A percentile compares a stretch with the other conserved stretches of the same genome.
Conservation (phyloP, 2,329 filamentous ascomycete genomes). For the Ascochyta pisi region DNA sequence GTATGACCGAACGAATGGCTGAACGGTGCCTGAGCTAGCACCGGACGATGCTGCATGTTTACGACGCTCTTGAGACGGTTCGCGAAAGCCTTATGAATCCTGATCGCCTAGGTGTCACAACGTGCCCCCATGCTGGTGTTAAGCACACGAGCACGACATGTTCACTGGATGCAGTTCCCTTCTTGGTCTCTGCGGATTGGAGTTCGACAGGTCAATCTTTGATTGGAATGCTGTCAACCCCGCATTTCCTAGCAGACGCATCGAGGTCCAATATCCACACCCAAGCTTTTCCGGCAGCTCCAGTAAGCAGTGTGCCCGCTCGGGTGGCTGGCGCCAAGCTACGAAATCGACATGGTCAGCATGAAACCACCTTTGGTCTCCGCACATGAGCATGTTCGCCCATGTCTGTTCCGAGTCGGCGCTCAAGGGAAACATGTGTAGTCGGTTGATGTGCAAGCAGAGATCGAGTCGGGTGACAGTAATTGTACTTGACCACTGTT, state of each 20-base stretch:
- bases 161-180: slow-evolving; percentile 19
- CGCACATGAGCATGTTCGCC: not conserved
- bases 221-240: slow-evolving; percentile 41
- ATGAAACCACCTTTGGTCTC: not conserved
- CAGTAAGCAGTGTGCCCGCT: slow-evolving; percentile 33
- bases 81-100: slow-evolving; percentile 9
- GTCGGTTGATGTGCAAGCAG: not conserved
- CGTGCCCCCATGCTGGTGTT: slow-evolving; percentile 24
- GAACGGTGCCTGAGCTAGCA: slow-evolving; percentile 38
- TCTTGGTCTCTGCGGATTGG: slow-evolving; percentile 24
- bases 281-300: slow-evolving; percentile 37
- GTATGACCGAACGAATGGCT: slow-evolving; percentile 20
- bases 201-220: slow-evolving; percentile 22
- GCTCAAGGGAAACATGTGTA: not conserved
- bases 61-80: slow-evolving; percentile 18
- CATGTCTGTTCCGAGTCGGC: not conserved
- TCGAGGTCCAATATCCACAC: slow-evolving; percentile 29
- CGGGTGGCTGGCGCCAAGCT: slow-evolving; percentile 24
- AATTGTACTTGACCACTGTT: not conserved
- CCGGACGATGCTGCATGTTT: slow-evolving; percentile 24
- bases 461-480: not conserved
- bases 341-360: slow-evolving; percentile 1
- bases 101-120: slow-evolving; percentile 25
- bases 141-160: slow-evolving; percentile 34
- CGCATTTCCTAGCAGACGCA: slow-evolving; percentile 44